Conservation (phyloP, 345 rosid genomes). For the Populus euphratica region DNA sequence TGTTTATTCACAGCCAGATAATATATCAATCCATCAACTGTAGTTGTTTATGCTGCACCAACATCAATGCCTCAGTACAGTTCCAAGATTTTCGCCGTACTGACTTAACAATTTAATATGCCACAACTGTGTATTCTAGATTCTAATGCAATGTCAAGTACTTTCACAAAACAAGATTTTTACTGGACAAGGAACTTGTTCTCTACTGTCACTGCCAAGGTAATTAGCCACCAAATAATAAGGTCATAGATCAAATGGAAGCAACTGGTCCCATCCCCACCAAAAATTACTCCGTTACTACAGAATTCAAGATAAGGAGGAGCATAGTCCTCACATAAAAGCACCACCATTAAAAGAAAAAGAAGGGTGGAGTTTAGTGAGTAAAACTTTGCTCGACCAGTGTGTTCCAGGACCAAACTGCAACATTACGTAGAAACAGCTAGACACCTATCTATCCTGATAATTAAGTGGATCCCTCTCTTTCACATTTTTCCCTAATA, state of each 20-base stretch:
- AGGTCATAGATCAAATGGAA: background rate
- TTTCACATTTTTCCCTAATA: background rate
- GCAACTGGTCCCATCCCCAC: background rate
- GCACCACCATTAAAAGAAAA: background rate
- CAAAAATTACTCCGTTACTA: background rate
- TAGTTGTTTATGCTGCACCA: background rate
- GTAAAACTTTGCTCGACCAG: background rate
- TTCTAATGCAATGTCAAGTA: background rate
- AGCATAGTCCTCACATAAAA: background rate
- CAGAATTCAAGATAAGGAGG: background rate
- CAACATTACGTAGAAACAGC: background rate
- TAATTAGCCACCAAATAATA: background rate
- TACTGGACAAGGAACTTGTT: background rate
- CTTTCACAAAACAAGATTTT: background rate
- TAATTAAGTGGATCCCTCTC: background rate
- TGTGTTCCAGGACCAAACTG: background rate
- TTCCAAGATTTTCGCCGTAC: background rate
- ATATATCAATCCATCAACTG: background rate
- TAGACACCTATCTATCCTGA: background rate
- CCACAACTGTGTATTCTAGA: background rate
- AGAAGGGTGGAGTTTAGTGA: background rate
- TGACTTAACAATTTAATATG: background rate
- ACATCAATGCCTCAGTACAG: background rate
- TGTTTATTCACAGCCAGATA: background rate
- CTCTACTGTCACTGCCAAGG: background rate